Conservation (phyloP, 345 rosid genomes). For the Sisymbrium altissimum region DNA sequence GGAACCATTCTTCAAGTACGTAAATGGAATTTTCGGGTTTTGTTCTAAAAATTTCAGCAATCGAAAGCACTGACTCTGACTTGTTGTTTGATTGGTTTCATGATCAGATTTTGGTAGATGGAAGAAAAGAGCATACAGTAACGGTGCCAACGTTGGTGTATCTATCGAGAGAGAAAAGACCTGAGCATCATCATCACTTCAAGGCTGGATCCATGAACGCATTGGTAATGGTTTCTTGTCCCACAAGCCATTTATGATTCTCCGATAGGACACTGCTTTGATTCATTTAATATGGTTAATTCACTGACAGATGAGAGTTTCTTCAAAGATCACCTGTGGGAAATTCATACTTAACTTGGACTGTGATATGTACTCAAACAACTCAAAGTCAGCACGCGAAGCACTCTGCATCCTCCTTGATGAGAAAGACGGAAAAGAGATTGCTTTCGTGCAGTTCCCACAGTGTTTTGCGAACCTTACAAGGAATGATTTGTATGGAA, state of each 20-base stretch:
- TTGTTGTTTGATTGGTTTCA: not conserved
- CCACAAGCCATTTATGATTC: too few relatives aligned
- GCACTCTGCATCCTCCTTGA: conserved; percentile 89
- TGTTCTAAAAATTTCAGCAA: not conserved
- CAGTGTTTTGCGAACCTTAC: conserved; percentile 52
- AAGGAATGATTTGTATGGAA: conserved; percentile 49
- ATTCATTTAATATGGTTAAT: too few relatives aligned
- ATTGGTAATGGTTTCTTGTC: conserved; percentile 38
- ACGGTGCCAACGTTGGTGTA: conserved; percentile 61
- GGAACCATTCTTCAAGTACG: conserved; percentile 59
- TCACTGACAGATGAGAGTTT: conserved; percentile 57
- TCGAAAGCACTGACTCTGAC: not conserved
- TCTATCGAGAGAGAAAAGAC: conserved; percentile 74
- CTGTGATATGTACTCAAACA: conserved; percentile 83
- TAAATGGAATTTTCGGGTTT: not conserved
- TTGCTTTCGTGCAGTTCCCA: conserved; percentile 71
- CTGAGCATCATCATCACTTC: conserved; percentile 59
- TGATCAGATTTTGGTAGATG: conserved; percentile 52
- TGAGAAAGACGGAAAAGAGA: conserved; percentile 53
- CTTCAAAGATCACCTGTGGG: conserved; percentile 57
- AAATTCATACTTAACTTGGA: conserved; percentile 58
- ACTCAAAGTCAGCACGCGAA: conserved; percentile 49
- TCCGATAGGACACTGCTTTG: not conserved
- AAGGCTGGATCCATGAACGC: conserved; percentile 93
- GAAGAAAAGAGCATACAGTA: conserved; percentile 40